These are phyloP conservation scores for Bacidia rubella DNA, from an alignment of 495 filamentous ascomycete species.

Conservation along the genomic window DNA sequence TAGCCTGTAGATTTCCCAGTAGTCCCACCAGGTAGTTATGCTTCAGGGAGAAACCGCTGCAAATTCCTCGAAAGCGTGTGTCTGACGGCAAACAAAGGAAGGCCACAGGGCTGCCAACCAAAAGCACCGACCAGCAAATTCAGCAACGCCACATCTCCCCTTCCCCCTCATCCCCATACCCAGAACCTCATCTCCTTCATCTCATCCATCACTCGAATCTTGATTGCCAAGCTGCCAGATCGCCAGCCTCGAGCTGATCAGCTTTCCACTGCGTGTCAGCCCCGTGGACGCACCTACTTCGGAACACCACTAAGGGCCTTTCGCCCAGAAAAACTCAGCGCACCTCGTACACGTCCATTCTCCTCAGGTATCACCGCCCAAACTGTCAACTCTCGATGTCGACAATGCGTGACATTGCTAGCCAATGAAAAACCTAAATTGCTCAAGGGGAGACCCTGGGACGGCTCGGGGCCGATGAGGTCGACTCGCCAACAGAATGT, in stretches of 20 bases:
- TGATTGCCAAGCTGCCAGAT: not conserved
- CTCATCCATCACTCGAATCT: not conserved
- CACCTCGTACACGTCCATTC: not conserved
- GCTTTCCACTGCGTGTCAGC: not conserved
- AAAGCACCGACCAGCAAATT: not conserved
- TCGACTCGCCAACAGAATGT: not conserved
- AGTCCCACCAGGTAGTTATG: not conserved
- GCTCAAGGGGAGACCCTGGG: not conserved
- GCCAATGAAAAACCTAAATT: not conserved
- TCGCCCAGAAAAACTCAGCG: not conserved
- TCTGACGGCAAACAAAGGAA: not conserved
- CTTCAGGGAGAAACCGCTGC: not conserved
- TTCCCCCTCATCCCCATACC: conserved; percentile 3
- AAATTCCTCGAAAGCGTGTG: not conserved
- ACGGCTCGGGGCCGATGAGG: not conserved
- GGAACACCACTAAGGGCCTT: not conserved
- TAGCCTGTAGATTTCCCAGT: not conserved
- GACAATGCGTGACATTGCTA: not conserved
- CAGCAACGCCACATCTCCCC: not conserved
- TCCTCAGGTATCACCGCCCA: not conserved
- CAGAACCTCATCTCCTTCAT: not conserved
- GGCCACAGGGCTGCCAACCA: not conserved
- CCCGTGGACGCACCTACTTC: not conserved
- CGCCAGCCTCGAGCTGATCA: not conserved
- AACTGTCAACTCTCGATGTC: not conserved